phyloP scores from a whole-genome alignment of 371 early-diverging fungal genomes.

The Zopfochytrium polystomum region DNA sequence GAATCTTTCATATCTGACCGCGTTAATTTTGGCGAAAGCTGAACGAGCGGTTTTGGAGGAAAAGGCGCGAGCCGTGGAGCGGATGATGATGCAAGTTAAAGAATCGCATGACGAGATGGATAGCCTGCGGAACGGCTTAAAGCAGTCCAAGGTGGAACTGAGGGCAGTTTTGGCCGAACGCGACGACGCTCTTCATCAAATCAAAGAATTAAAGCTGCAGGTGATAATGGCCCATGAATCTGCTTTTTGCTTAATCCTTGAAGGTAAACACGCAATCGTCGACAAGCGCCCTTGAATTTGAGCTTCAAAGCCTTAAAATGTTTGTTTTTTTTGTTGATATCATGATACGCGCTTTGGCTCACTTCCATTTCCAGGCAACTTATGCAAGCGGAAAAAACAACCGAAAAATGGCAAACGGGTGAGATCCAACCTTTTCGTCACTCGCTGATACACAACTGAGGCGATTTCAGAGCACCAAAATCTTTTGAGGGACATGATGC shows the following conservation, averaged over 20 bases:
- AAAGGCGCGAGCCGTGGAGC: slow-evolving; percentile 24
- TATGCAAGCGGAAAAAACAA: slow-evolving; percentile 39
- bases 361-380: slow-evolving; percentile 33
- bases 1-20: neutral
- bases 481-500: slow-evolving; percentile 41
- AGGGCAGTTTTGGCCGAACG: slow-evolving; percentile 9
- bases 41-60: slow-evolving; percentile 36
- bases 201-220: slow-evolving; percentile 31
- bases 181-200: slow-evolving; percentile 23
- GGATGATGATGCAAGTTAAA: slow-evolving; percentile 18
- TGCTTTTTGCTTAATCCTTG: too few species aligned
- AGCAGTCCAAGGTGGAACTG: slow-evolving; percentile 13
- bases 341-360: neutral
- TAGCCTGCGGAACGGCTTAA: slow-evolving; percentile 13
- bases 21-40: slow-evolving; percentile 15
- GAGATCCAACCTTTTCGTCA: neutral
- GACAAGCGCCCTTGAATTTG: slow-evolving; percentile 43
- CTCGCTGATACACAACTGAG: neutral
- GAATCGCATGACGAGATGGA: slow-evolving; percentile 25
- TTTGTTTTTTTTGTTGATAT: slow-evolving; percentile 8
- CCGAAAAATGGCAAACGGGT: slow-evolving; percentile 45
- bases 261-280: slow-evolving; percentile 27
- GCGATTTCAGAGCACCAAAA: slow-evolving; percentile 40
- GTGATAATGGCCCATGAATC: too few species aligned
- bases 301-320: slow-evolving; percentile 46